Conservation (phyloP, 1,139 yeast species). For the Yamadazyma oceani region DNA sequence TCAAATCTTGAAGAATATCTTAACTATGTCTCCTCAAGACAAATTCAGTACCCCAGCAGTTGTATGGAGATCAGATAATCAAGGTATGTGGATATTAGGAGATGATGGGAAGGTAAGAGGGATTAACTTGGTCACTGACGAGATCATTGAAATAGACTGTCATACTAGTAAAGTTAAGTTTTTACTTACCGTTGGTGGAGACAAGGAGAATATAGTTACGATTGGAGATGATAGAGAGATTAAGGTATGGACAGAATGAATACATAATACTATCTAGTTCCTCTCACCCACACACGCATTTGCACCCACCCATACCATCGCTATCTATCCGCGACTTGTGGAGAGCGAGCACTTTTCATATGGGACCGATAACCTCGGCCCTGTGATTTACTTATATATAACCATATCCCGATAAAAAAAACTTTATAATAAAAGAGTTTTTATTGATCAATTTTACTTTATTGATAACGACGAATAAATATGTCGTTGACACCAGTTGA, state of each 20-base stretch:
- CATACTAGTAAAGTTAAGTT: constrained; percentile 53
- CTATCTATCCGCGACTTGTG: constrained; percentile 5
- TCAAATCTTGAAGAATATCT: constrained; percentile 55
- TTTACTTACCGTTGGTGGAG: constrained; percentile 28
- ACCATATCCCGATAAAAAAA: no score
- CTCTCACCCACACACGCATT: neutral
- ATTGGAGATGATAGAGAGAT: constrained; percentile 15
- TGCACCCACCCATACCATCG: neutral
- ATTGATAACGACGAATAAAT: neutral
- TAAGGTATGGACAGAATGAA: constrained; percentile 12
- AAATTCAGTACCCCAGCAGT: constrained; percentile 61
- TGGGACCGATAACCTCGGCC: constrained; percentile 6
- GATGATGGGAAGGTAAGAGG: constrained; percentile 72
- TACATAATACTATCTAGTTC: no score
- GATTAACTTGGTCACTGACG: constrained; percentile 38
- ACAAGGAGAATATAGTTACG: constrained; percentile 15
- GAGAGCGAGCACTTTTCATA: constrained; percentile 10
- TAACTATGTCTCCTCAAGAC: constrained; percentile 69
- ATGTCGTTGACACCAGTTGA: constrained; percentile 58
- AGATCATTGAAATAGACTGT: constrained; percentile 25
- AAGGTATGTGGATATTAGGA: constrained; percentile 67
- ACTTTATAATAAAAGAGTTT: no score
- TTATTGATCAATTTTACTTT: no score
- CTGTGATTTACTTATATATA: constrained; percentile 1
- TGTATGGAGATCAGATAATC: constrained; percentile 29